These are phyloP conservation scores for Neurospora sp. DNA, from an alignment of 495 filamentous ascomycete species.

Conservation along the genomic window DNA sequence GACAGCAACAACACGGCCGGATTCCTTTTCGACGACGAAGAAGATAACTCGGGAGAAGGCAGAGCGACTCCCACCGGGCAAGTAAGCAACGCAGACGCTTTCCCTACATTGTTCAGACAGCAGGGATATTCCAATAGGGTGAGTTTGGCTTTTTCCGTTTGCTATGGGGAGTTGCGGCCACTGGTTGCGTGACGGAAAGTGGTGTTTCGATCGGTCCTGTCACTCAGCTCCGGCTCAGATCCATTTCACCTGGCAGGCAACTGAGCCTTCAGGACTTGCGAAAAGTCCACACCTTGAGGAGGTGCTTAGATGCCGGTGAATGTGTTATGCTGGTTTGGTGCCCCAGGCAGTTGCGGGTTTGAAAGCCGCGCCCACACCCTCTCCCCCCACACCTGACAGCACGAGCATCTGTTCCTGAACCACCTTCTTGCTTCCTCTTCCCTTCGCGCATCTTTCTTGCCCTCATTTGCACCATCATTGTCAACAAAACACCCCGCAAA, in stretches of 20 bases:
- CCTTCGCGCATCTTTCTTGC: neutral
- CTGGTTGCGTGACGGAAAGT: neutral
- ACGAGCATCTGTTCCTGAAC: neutral
- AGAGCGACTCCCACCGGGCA: constrained; percentile 42
- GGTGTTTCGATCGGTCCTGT: neutral
- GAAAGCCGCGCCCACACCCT: neutral
- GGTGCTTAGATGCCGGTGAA: neutral
- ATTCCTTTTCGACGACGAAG: constrained; percentile 79
- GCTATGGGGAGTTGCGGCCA: neutral
- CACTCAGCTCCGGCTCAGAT: neutral
- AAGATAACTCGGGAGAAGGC: constrained; percentile 53
- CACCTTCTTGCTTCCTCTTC: neutral
- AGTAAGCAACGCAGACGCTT: constrained; percentile 54
- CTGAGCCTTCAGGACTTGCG: neutral
- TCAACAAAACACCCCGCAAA: neutral
- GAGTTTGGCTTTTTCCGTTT: constrained; percentile 29
- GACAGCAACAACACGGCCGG: constrained; percentile 60
- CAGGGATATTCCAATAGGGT: constrained; percentile 60
- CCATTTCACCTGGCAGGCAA: neutral
- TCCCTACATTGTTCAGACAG: constrained; percentile 68
- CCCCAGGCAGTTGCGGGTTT: neutral
- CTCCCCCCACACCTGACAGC: neutral
- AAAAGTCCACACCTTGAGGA: neutral
- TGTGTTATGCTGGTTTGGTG: neutral
- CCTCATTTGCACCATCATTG: neutral